Evolutionary conservation across 768 basidiomycete genomes (phyloP), one percentile per base, ranked within the genome.

Genomic region (Podaxis sp.): DNA sequence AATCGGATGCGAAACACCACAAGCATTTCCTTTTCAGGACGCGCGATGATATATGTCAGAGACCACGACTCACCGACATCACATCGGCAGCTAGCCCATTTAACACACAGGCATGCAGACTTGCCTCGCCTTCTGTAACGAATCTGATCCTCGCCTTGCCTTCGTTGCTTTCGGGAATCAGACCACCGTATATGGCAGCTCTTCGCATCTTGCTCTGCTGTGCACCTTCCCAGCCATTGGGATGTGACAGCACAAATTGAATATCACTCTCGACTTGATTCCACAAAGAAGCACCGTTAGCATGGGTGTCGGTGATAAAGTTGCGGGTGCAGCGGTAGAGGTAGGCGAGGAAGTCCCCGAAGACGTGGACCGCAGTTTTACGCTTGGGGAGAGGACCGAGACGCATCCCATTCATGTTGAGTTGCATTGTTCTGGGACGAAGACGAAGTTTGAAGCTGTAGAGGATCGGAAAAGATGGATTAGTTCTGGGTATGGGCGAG

Each of bases 391-490:
- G 79, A 4, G 81, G 76, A 13, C 85, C 82, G 57, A 92, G 79
- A 4, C 86, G 84, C 86, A 91, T 90, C 46, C 90, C 90, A 70
- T 91, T 91, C 89, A 90, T 91, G 70, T 86, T 81, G 57, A 91
- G 80, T 65, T 86, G 83, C 90, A 92, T 91, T 7, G 87, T 79
- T 57, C 85, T 84, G 16, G 90, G 90, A 11, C 90, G 80, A 55
- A 92, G 76, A 62, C 90, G 89, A 62, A 91, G 80, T 72, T 92
- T 92, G 81, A 91, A 92, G 1, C 90, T 91, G 63, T 4, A 25
- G 7, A 53, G 52, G 16, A 10, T 23, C 53, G 37, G 40, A 28
- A 36, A 50, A 37, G 42, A 50, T 62, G 13, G 59, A 27, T 50
- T 40, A 9, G 23, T 36, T 47, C 18, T 44, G 3, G 59, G 38